Evolutionary conservation across 805 yeast genomes (phyloP), one percentile per base, ranked within the genome.

Genomic region (Cyberlindnera meyerae): DNA sequence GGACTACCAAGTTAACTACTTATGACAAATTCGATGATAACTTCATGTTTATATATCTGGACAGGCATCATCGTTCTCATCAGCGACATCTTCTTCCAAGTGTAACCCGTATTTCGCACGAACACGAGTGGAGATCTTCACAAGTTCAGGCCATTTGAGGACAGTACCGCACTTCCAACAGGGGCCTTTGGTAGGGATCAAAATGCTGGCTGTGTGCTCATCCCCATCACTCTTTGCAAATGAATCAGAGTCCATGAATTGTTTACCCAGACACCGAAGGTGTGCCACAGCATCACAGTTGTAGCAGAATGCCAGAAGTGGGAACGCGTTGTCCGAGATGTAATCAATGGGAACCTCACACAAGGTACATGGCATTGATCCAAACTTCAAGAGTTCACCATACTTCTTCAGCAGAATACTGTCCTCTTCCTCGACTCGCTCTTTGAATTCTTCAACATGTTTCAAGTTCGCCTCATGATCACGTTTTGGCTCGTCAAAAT

Each of bases 281-380:
- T 73, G 77, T 7, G 58, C 48, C 2, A 58, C 43, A 15, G 44
- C 44, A 2, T 48, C 37, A 43, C 77, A 72, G 24, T 54, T 45
- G 24, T 52, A 44, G 27, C 76, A 71, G 4, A 60, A 49, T 3
- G 61, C 57, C 3, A 66, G 30, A 17, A 62, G 42, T 0, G 71
- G 71, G 35, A 59, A 37, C 1, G 20, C 32, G 15, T 56, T 47
- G 8, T 52, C 57, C 11, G 60, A 55, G 1, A 63, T 58, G 43
- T 65, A 64, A 39, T 69, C 68, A 15, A 68, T 56, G 0, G 12
- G 8, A 0, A 24, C 24, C 2, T 39, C 20, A 39, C 76, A 71
- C 1, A 60, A 20, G 0, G 30, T 29, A 43, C 75, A 70, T 0
- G n/a, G 14, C 2, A 49, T 39, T 2, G 44, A 42, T 1, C 62